Conservation (phyloP, 2,329 filamentous ascomycete species). For the Didymella pinodella region DNA sequence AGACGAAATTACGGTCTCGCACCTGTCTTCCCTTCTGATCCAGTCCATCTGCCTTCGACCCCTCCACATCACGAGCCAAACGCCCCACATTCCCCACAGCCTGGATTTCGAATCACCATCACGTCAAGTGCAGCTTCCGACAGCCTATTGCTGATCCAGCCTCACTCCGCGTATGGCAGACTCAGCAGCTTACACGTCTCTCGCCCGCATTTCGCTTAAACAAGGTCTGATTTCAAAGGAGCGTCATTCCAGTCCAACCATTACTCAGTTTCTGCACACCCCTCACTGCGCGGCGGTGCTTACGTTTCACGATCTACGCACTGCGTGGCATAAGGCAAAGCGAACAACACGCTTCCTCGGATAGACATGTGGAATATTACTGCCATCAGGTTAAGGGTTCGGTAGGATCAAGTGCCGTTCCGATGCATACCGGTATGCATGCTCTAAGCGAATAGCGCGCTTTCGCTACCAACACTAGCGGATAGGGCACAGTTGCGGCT, state of each 20-base stretch:
- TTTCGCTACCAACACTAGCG: constrained; percentile 8
- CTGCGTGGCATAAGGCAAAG: not conserved
- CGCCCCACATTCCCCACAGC: constrained; percentile 19
- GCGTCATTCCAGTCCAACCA: not conserved
- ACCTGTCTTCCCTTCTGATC: not conserved
- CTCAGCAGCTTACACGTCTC: not conserved
- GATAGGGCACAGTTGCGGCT: constrained; percentile 19
- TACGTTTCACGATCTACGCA: not conserved
- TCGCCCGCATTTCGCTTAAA: not conserved
- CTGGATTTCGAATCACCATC: not conserved
- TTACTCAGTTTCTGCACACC: not conserved
- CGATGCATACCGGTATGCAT: not conserved
- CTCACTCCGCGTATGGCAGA: not conserved
- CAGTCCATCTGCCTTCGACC: not conserved
- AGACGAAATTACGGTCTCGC: not conserved
- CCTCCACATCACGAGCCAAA: not conserved
- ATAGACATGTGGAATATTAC: not conserved
- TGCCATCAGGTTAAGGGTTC: not conserved
- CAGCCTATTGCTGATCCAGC: not conserved
- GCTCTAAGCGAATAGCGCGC: not conserved
- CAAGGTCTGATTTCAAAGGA: not conserved
- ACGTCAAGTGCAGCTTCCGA: constrained; percentile 21
- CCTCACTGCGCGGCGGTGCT: not conserved
- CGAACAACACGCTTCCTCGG: not conserved
- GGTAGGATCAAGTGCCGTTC: constrained; percentile 10